A percentile compares a stretch with the other conserved stretches of the same genome.
These are phyloP conservation scores for Aspergillus neoniger DNA, from an alignment of 2,329 filamentous ascomycete genomes.

Conservation along the genomic window DNA sequence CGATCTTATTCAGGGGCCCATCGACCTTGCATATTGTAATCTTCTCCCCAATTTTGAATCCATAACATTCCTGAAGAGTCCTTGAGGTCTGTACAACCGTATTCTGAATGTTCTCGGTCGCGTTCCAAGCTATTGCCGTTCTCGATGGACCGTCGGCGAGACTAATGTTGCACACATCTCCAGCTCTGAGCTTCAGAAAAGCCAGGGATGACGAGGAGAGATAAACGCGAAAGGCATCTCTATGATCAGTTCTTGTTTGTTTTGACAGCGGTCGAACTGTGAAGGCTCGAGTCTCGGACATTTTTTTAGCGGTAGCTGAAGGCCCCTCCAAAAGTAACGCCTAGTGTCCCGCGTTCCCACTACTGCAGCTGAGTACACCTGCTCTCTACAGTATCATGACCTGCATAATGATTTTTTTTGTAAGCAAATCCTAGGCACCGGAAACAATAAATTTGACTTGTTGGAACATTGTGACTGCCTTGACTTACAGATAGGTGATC, in stretches of 20 bases:
- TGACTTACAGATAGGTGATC: neutral
- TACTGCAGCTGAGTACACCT: neutral
- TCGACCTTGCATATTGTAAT: slow-evolving; percentile 62
- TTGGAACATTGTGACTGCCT: neutral
- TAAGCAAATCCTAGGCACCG: neutral
- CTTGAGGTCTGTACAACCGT: slow-evolving; percentile 73
- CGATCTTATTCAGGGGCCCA: slow-evolving; percentile 55
- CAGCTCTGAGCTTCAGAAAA: slow-evolving; percentile 56
- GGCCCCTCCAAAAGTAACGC: neutral
- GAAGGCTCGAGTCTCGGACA: slow-evolving; percentile 48
- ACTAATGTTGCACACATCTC: slow-evolving; percentile 55
- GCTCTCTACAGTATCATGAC: neutral
- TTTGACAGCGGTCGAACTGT: slow-evolving; percentile 58
- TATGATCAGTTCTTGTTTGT: slow-evolving; percentile 50
- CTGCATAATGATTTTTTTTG: neutral
- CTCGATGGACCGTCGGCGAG: slow-evolving; percentile 45
- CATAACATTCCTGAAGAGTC: slow-evolving; percentile 70
- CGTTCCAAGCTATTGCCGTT: slow-evolving; percentile 64
- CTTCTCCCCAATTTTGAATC: slow-evolving; percentile 70
- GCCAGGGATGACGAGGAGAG: slow-evolving; percentile 59
- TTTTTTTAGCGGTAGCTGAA: slow-evolving; percentile 19
- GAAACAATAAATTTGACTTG: neutral
- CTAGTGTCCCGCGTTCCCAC: neutral
- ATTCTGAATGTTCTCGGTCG: slow-evolving; percentile 63
- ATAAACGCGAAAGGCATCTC: slow-evolving; percentile 62